Conservation (phyloP, 2,329 filamentous ascomycete species). For the Aspergillus ochraceoroseus region DNA sequence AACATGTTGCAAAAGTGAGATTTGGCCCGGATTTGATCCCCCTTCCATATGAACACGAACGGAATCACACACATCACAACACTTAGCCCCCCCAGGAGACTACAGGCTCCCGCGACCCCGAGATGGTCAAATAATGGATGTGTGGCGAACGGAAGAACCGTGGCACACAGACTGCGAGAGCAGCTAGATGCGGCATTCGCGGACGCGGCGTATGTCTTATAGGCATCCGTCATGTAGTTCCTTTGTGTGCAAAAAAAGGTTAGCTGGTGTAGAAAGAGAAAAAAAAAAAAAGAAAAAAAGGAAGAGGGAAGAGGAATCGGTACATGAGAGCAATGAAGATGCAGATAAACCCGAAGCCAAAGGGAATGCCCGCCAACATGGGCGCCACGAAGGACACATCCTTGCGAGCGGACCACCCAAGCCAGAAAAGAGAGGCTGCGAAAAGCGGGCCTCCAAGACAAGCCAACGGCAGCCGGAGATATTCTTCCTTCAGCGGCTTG, state of each 20-base stretch:
- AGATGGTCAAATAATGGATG: slow-evolving; percentile 28
- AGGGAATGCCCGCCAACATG: not conserved
- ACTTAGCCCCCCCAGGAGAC: slow-evolving; percentile 28
- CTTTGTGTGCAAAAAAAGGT: not conserved
- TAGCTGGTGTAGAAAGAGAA: too few relatives aligned
- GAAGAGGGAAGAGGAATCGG: not conserved
- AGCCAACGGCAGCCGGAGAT: slow-evolving; percentile 1
- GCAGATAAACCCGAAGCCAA: slow-evolving; percentile 1
- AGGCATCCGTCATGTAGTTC: slow-evolving; percentile 7
- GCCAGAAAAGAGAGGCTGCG: slow-evolving; percentile 1
- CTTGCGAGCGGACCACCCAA: not conserved
- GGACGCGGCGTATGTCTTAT: slow-evolving; percentile 4
- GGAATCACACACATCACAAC: slow-evolving; percentile 28
- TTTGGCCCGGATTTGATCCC: slow-evolving; percentile 25
- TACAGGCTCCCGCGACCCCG: slow-evolving; percentile 30
- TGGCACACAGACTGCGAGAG: slow-evolving; percentile 46
- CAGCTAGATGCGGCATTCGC: slow-evolving; percentile 49
- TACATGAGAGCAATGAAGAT: slow-evolving; percentile 4
- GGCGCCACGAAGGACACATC: not conserved
- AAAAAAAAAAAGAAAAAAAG: too few relatives aligned
- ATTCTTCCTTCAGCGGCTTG: not conserved
- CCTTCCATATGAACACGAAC: slow-evolving; percentile 32
- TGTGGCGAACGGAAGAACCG: slow-evolving; percentile 50
- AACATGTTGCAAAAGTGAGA: too few relatives aligned
- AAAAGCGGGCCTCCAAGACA: slow-evolving; percentile 1